Conservation (phyloP, 768 basidiomycete species). For the Kwoniella sp. region DNA sequence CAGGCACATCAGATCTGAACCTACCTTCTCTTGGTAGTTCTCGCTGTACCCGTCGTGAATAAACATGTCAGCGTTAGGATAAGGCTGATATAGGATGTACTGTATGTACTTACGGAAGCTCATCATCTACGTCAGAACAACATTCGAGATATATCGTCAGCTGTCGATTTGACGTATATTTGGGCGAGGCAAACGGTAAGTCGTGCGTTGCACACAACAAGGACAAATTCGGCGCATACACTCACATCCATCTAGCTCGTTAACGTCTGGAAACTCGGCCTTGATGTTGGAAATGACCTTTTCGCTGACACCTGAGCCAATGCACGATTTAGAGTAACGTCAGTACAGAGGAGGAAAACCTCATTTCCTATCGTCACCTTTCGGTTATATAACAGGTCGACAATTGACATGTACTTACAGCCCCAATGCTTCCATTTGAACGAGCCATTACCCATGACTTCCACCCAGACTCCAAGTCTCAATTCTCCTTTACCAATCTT, state of each 20-base stretch:
- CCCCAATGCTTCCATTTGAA: conserved; percentile 91
- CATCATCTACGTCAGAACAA: conserved; percentile 27
- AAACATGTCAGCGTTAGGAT: conserved; percentile 8
- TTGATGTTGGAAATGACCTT: conserved; percentile 74
- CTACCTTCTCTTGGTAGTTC: conserved; percentile 67
- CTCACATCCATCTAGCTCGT: conserved; percentile 84
- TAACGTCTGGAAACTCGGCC: conserved; percentile 62
- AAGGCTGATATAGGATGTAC: not conserved
- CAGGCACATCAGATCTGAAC: not conserved
- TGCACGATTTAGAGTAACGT: conserved; percentile 40
- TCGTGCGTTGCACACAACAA: too few species aligned
- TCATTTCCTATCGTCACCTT: too few species aligned
- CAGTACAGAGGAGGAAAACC: too few species aligned
- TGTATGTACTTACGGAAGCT: conserved; percentile 36
- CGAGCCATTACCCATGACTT: conserved; percentile 68
- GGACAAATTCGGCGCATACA: conserved; percentile 50
- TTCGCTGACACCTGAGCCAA: conserved; percentile 58
- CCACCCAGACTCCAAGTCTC: conserved; percentile 73
- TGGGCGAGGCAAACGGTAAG: too few species aligned
- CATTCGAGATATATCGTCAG: conserved; percentile 2
- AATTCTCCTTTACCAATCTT: conserved; percentile 71
- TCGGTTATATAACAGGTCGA: too few species aligned
- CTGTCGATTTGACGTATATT: not conserved
- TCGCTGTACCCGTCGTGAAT: conserved; percentile 34
- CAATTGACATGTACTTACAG: conserved; percentile 59